A percentile compares a stretch with the other conserved stretches of the same genome.
These are phyloP conservation scores for Corchorus olitorius DNA, from an alignment of 345 rosid species.

Conservation along the genomic window DNA sequence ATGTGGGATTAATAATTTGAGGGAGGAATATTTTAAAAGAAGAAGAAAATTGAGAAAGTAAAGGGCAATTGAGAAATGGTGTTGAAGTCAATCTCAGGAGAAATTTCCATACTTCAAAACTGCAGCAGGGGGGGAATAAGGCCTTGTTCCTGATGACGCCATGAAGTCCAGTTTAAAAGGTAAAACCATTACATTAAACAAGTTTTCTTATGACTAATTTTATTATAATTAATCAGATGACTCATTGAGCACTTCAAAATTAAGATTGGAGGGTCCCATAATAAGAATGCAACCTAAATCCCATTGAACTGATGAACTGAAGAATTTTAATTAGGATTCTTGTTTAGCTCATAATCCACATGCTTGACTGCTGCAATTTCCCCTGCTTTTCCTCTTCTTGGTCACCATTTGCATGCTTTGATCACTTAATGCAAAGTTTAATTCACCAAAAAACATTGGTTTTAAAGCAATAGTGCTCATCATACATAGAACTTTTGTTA, in stretches of 20 bases:
- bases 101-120: slow-evolving; percentile 20
- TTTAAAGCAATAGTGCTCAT: not conserved
- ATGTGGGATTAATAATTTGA: slow-evolving; percentile 35
- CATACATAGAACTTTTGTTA: not conserved
- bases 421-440: not conserved
- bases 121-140: slow-evolving; percentile 25
- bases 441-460: not conserved
- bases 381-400: not conserved
- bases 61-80: slow-evolving; percentile 24
- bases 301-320: not conserved
- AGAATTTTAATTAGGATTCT: not conserved
- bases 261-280: slow-evolving; percentile 29
- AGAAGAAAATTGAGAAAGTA: not conserved
- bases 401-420: not conserved
- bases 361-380: not conserved
- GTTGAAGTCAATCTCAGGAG: slow-evolving; percentile 36
- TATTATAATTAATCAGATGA: slow-evolving; percentile 34
- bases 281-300: slow-evolving; percentile 27
- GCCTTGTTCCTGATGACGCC: slow-evolving; percentile 30
- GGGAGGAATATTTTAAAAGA: slow-evolving; percentile 19
- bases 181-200: slow-evolving; percentile 24
- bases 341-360: not conserved
- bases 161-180: slow-evolving; percentile 42
- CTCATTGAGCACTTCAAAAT: slow-evolving; percentile 35
- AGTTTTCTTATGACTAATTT: slow-evolving; percentile 20